Evolutionary conservation across 768 basidiomycete genomes (phyloP).

Genomic region (Boletus edulis): DNA sequence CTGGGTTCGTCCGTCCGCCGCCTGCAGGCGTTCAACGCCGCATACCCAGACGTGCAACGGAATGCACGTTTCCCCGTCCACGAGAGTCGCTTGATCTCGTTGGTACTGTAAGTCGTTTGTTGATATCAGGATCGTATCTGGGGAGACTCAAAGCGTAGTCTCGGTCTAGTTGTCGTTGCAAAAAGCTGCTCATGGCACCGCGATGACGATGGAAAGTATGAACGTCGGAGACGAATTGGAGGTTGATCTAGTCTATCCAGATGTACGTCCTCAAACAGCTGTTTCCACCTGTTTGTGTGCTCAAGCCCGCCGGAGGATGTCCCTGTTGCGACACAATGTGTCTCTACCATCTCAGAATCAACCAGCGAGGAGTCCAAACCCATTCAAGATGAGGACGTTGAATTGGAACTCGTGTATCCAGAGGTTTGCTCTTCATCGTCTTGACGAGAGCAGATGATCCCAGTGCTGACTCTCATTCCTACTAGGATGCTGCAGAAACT

Average conservation of each 20-base stretch:
- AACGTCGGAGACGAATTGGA: conserved; percentile 2
- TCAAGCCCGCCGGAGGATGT: conserved; percentile 7
- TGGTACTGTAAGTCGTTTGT: not conserved
- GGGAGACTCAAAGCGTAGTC: not conserved
- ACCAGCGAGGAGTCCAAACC: no score
- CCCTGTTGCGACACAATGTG: not conserved
- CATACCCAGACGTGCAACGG: not conserved
- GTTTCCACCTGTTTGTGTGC: not conserved
- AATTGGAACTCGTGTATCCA: conserved; percentile 19
- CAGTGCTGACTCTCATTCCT: not conserved
- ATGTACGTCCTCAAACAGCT: conserved; percentile 8
- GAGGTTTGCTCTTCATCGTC: conserved; percentile 1
- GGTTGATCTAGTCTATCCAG: conserved; percentile 22
- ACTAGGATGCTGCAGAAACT: conserved; percentile 8
- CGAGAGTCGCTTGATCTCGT: not conserved
- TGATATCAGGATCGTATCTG: no score
- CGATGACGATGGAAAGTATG: not conserved
- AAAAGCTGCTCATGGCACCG: not conserved
- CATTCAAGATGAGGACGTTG: conserved; percentile 1
- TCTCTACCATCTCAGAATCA: not conserved
- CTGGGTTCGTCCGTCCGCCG: conserved; percentile 3
- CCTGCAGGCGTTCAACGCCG: not conserved
- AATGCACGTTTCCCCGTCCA: not conserved
- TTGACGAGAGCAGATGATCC: not conserved
- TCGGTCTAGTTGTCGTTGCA: not conserved